Percentiles rank a stretch among this genome's conserved stretches.
These are phyloP conservation scores for Pichia sp. DNA, from an alignment of 1,139 yeast genomes.

Conservation along the genomic window DNA sequence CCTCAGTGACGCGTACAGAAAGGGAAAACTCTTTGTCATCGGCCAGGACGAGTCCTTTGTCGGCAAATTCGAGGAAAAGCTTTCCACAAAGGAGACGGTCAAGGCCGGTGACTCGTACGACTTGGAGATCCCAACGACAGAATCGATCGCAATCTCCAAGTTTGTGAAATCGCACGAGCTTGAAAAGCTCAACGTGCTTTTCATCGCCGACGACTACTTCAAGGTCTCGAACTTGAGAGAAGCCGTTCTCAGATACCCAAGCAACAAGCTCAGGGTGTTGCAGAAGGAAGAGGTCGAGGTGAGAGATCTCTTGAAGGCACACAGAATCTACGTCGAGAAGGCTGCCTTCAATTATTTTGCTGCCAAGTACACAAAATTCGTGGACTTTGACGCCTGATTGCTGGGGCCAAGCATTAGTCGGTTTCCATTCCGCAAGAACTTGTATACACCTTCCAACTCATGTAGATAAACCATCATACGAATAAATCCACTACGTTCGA, in stretches of 20 bases:
- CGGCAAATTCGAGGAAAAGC: conserved; percentile 12
- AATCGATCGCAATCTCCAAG: conserved; percentile 44
- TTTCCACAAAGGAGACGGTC: conserved; percentile 15
- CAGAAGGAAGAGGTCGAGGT: conserved; percentile 79
- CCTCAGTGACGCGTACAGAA: conserved; percentile 70
- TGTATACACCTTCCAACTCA: background rate
- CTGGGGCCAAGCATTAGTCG: background rate
- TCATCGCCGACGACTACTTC: conserved; percentile 55
- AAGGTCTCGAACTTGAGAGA: conserved; percentile 45
- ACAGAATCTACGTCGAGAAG: conserved; percentile 69
- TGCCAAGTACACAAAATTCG: conserved; percentile 22
- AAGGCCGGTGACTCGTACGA: conserved; percentile 26
- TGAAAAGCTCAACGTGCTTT: conserved; percentile 54
- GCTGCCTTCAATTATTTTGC: conserved; percentile 60
- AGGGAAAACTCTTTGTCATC: conserved; percentile 65
- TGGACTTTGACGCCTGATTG: conserved; percentile 8
- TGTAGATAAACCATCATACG: background rate
- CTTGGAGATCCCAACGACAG: conserved; percentile 29
- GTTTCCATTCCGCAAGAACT: background rate
- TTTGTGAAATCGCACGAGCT: conserved; percentile 59
- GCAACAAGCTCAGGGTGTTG: conserved; percentile 55
- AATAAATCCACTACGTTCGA: background rate
- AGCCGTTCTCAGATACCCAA: conserved; percentile 44
- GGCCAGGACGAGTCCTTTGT: conserved; percentile 45
- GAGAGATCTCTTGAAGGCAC: conserved; percentile 77